phyloP scores from a whole-genome alignment of 371 early-diverging fungal genomes.

The Mucor indicus region DNA sequence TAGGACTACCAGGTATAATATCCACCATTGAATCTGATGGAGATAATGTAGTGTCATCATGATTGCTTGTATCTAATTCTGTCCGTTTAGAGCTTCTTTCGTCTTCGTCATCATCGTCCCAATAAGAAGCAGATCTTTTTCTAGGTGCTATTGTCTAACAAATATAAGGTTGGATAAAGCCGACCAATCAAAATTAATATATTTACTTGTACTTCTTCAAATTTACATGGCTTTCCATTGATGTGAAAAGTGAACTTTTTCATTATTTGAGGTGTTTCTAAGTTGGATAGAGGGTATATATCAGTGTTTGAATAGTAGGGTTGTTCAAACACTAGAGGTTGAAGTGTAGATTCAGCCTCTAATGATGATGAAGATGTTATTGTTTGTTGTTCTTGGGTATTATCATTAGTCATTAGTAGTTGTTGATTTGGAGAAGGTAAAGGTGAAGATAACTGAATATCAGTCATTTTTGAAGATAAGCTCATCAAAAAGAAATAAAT shows the following conservation, averaged over 20 bases:
- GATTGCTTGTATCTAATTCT: conserved; percentile 12
- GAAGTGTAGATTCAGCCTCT: conserved; percentile 3
- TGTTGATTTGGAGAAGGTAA: conserved; percentile 23
- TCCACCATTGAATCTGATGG: conserved; percentile 3
- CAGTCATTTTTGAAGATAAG: conserved; percentile 6
- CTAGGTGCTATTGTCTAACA: conserved; percentile 4
- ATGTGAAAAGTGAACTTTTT: conserved; percentile 14
- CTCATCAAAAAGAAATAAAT: not conserved
- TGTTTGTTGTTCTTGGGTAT: not conserved
- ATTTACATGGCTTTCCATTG: conserved; percentile 11
- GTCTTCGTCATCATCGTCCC: too few species aligned
- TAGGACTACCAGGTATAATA: conserved; percentile 25
- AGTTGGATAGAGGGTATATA: conserved; percentile 23
- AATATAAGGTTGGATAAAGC: not conserved
- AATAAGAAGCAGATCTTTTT: conserved; percentile 23
- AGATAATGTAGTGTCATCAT: conserved; percentile 1
- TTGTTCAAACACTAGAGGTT: conserved; percentile 12
- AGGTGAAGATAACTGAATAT: conserved; percentile 25
- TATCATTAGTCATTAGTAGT: not conserved
- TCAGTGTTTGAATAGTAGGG: conserved; percentile 9
- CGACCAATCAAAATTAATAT: not conserved
- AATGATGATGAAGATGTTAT: conserved; percentile 8
- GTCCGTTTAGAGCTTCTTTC: conserved; percentile 22
- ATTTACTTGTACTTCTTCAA: conserved; percentile 22
- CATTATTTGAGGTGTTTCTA: conserved; percentile 10